Evolutionary conservation across 116 monocot genomes (phyloP), one percentile per base, ranked within the genome.

Genomic region (Iris pallida): DNA sequence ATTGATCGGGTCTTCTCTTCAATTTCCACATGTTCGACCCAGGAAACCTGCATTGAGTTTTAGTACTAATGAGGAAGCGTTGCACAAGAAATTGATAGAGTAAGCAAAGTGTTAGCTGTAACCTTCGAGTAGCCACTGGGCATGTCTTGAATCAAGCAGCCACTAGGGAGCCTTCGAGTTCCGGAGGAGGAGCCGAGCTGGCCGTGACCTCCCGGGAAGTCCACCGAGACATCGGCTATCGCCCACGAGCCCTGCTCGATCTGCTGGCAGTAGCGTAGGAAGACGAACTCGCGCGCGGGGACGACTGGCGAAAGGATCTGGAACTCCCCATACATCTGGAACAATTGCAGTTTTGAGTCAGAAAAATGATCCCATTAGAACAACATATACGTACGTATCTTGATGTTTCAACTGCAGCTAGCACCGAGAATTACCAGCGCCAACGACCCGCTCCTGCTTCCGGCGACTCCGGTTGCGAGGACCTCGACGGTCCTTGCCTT

Each of bases 11-110:
- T 65, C 56, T 87, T 90, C 54, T 90, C 92, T 64, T 87, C 81
- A 13, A 92, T 71, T 64, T 97, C 97, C 75, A 84, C 70, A 75
- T 97, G 97, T 16, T 88, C 93, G 2, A 97, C 83, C 97, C 97
- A 97, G 2, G 87, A 81, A 14, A 97, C 81, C 97, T 97, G 55
- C 41, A 55, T 41, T 53, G 5, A 47, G 9, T 4, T 1, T 49
- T n/a, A n/a, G n/a, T 13, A 2, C 45, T 64, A 56, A 69, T 55
- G 30, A 30, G 30, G 5, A 30, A 30, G 2, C 30, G 3, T 30
- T 30, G 3, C 3, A 30, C 30, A 30, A 30, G 30, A 30, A 30
- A 30, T 30, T 30, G 30, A 3, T 30, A 30, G 30, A 30, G 2
- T 30, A 30, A n/a, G n/a, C n/a, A n/a, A n/a, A 45, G n/a, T 1